Evolutionary conservation across 108 stramenopile species (phyloP), one percentile per base, ranked within the genome.

Genomic region (Nitzschia palea): DNA sequence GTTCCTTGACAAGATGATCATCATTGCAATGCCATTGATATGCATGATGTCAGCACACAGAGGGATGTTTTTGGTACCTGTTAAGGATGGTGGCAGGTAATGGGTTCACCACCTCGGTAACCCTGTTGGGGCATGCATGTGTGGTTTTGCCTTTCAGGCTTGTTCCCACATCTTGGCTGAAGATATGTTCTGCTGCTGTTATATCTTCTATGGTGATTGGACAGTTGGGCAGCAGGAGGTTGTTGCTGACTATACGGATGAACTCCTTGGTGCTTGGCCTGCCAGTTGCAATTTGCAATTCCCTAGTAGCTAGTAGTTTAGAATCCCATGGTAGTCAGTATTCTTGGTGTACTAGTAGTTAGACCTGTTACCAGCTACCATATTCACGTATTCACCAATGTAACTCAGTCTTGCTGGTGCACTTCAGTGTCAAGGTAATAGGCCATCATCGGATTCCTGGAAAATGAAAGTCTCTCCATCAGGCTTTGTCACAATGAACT

Each of bases 11-110:
- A 79, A 62, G 34, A 73, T 72, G 27, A 55, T 34, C 1, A 86
- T 27, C 25, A 86, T 70, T 0, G 76, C 76, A 28, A 85, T 55
- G 0, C 36, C 34, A 23, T 78, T 79, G 0, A 85, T 71, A 47
- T 37, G 52, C 59, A 86, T 60, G 27, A 86, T 43, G 52, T 82
- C 79, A 3, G 30, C 57, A 6, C 54, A 62, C 1, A 64, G 61
- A 32, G 15, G 28, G 27, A 33, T 26, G 23, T 68, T 36, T n/a
- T 15, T 52, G 25, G 15, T 40, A 55, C 29, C 5, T 27, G 26
- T 26, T 28, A 4, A 55, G 4, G 5, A 55, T 55, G 9, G 9
- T 28, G 6, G 4, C 10, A 10, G 55, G 55, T 4, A 55, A 12
- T 9, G 25, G 25, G 9, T 9, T 26, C 3, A 14, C 10, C 9